Conservation (phyloP, 2,329 filamentous ascomycete species). For the Amylocarpus encephaloides region DNA sequence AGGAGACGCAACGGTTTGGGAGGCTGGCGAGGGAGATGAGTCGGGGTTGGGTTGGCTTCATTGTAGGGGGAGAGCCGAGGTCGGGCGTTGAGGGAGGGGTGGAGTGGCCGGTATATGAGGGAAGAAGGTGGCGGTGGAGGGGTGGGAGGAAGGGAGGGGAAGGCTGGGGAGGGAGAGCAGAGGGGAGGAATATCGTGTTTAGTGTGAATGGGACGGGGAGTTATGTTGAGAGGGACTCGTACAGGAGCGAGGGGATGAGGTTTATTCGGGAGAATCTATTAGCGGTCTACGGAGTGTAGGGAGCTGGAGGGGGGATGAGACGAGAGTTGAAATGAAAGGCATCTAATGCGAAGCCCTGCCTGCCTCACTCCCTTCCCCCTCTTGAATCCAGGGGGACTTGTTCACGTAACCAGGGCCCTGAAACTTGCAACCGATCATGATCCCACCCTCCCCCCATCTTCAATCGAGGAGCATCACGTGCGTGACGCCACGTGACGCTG, state of each 20-base stretch:
- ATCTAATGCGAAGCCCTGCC: too few relatives aligned
- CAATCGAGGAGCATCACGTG: too few relatives aligned
- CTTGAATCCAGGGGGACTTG: too few relatives aligned
- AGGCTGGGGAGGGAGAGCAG: slow-evolving; percentile 21
- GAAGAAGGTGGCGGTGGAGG: too few relatives aligned
- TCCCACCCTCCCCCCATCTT: too few relatives aligned
- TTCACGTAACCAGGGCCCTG: too few relatives aligned
- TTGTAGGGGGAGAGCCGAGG: slow-evolving; percentile 7
- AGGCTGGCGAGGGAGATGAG: slow-evolving; percentile 12
- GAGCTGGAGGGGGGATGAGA: too few relatives aligned
- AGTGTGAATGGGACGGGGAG: slow-evolving; percentile 39
- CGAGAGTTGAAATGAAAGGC: too few relatives aligned
- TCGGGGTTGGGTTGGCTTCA: slow-evolving; percentile 13
- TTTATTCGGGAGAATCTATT: slow-evolving; percentile 20
- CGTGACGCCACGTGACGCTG: too few relatives aligned
- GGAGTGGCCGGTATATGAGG: slow-evolving; percentile 41
- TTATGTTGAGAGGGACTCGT: slow-evolving; percentile 41
- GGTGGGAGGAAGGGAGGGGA: neutral
- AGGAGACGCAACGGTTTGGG: neutral
- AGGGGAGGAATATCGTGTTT: slow-evolving; percentile 40
- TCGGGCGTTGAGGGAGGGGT: slow-evolving; percentile 1
- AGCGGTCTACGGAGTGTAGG: slow-evolving; percentile 9
- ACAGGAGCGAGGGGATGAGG: slow-evolving; percentile 37
- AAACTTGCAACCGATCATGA: too few relatives aligned
- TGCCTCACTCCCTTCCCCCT: too few relatives aligned